Evolutionary conservation across 495 filamentous ascomycete genomes (phyloP), one percentile per base, ranked within the genome.

Genomic region (Aspergillus steynii): DNA sequence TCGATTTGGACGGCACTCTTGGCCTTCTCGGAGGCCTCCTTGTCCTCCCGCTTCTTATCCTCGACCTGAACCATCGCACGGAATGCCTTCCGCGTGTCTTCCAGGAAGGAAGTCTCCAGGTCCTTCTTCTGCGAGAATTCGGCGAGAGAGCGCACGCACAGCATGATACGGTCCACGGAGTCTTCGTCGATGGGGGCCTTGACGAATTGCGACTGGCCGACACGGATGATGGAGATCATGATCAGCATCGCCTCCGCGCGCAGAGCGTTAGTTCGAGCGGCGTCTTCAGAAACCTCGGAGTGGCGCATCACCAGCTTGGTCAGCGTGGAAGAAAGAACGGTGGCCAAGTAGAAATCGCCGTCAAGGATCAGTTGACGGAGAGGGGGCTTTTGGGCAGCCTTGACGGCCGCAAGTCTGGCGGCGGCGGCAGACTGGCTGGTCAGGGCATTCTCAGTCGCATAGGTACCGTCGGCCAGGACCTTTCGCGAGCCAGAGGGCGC

Each of bases 221-320:
- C 96, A 61, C 96, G 92, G 63, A 97, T 90, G 68, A 99, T 95
- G 25, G 93, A 97, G 64, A 98, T 97, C 93, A 99, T 97, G 71
- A 98, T 98, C 49, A 98, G 83, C 96, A 98, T 99, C 31, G 96
- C 96, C 76, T 99, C 96, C 3, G 95, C 95, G 28, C 91, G 89
- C 4, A 99, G 84, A 37, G 94, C 93, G 68, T 98, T 98, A 14
- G 93, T 98, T 25, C 96, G 89, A 32, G 90, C 89, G 29, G 78
- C 75, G 65, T 98, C 95, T 27, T 90, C 81, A 20, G 93, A 96
- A 61, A 97, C 93, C 74, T 98, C 93, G 4, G 93, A 90, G 72
- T 99, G 93, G 46, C 96, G 90, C 93, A 99, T 98, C 59, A 98
- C 96, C 52, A 99, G 82, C 74, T 99, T 99, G 8, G 95, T 97